Base-by-base conservation (phyloP, 805 yeast species). In the Candida suzukii region DNA sequence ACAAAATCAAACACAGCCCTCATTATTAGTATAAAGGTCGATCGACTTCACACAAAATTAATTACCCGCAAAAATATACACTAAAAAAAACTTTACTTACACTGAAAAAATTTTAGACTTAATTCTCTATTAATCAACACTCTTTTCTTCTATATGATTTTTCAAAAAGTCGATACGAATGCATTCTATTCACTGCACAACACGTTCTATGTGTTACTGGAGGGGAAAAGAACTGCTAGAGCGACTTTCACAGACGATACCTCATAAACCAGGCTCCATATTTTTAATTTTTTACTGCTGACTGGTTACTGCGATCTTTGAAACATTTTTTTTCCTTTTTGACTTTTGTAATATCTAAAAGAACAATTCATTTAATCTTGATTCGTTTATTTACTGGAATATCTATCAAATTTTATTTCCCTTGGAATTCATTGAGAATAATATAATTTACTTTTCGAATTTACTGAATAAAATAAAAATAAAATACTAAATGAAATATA, bases 141-240 rank as follows among this genome's bases (percentile, higher is more conserved):
- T 8, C 22, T 32, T 20, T 33, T 35, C 17, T 28, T n/a, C 24
- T 58, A 8, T 5, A 12, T 3, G 14, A 4, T 17, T 6, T n/a
- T 48, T 52, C 24, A 30, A 39, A 43, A 44, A 30, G 5, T 38
- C 52, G 68, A 65, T 64, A 65, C 68, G 66, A 62, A 54, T 53
- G 70, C 68, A 56, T 55, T 60, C 70, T 63, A 66, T 66, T 64
- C 69, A 66, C 70, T 66, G 70, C 68, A 61, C 64, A 65, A 54
- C 52, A 54, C 57, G 45, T 46, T 44, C 36, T 35, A 50, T 64
- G 62, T 63, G 51, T 54, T 66, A 63, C 48, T 61, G 69, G 70
- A 66, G 70, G 70, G 70, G 70, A 66, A 66, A 64, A 63, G 70
- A 57, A 54, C 52, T 67, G n/a, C 52, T 63, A 67, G 66, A 33